These are phyloP conservation scores for Pseudoneurospora amorphoporcata DNA, from an alignment of 495 filamentous ascomycete species.

Conservation along the genomic window DNA sequence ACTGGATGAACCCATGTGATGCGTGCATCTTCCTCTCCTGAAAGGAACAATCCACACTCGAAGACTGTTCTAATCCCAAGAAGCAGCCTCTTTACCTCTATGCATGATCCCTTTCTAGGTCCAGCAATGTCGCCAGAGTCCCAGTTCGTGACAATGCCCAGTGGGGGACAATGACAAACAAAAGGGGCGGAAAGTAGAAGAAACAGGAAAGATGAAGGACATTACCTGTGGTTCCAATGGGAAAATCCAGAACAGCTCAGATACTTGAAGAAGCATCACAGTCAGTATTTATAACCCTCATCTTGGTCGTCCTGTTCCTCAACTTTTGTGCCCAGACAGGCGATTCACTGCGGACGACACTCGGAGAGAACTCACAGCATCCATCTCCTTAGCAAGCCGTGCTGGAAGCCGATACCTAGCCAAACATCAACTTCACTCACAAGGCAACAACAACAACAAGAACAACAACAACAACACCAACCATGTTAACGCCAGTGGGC, in stretches of 20 bases:
- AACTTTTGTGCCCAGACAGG: background rate
- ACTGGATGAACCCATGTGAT: background rate
- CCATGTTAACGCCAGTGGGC: background rate
- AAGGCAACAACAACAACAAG: background rate
- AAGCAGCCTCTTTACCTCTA: background rate
- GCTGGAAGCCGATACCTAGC: background rate
- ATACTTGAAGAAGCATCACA: background rate
- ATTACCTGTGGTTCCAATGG: background rate
- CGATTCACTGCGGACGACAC: background rate
- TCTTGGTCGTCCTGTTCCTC: background rate
- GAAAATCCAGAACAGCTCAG: background rate
- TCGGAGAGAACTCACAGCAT: background rate
- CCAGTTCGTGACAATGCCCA: background rate
- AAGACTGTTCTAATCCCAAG: background rate
- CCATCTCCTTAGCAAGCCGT: background rate
- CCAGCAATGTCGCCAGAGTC: background rate
- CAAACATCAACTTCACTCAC: background rate
- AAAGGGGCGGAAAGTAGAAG: background rate
- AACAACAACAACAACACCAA: background rate
- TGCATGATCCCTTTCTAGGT: background rate
- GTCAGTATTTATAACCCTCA: background rate
- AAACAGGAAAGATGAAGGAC: background rate
- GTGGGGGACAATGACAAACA: accelerated
- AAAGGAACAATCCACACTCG: background rate
- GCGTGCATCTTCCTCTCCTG: background rate